Conservation (phyloP, 208 protist genomes). For the Vickermania spadyakhi region DNA sequence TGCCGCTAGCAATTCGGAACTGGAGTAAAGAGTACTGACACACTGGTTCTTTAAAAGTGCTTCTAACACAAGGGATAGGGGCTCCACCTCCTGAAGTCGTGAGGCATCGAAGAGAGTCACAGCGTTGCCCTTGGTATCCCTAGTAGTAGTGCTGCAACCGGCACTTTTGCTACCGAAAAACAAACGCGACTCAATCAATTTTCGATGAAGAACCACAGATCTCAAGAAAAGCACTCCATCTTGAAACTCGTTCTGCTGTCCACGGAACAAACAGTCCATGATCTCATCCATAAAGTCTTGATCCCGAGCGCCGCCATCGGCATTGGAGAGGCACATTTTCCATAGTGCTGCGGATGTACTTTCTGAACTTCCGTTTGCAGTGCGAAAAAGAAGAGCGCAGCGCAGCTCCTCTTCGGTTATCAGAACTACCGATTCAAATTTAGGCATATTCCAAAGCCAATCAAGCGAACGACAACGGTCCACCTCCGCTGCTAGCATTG, state of each 20-base stretch:
- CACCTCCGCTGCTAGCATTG: conserved; percentile 33
- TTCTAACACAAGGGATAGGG: background rate
- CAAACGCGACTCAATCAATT: background rate
- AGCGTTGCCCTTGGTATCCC: background rate
- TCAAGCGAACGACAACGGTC: conserved; percentile 15
- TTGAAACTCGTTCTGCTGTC: background rate
- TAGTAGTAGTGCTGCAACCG: background rate
- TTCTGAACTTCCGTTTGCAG: background rate
- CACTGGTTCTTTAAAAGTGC: background rate
- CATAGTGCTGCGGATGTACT: background rate
- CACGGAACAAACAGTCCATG: conserved; percentile 4
- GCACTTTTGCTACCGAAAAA: too few relatives aligned
- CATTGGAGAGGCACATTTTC: background rate
- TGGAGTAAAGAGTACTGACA: background rate
- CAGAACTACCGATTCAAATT: conserved; percentile 36
- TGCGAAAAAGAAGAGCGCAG: conserved; percentile 1
- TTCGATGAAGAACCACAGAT: background rate
- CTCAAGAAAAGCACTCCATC: background rate
- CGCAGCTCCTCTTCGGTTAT: conserved; percentile 11
- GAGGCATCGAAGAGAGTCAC: background rate
- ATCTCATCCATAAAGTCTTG: background rate
- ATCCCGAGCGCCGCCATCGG: conserved; percentile 1
- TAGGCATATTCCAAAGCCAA: conserved; percentile 60
- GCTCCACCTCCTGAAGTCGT: background rate
- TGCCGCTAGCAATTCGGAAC: background rate